Evolutionary conservation across 2,329 filamentous ascomycete genomes (phyloP), one percentile per base, ranked within the genome.

Genomic region (Colletotrichum liaoningense): DNA sequence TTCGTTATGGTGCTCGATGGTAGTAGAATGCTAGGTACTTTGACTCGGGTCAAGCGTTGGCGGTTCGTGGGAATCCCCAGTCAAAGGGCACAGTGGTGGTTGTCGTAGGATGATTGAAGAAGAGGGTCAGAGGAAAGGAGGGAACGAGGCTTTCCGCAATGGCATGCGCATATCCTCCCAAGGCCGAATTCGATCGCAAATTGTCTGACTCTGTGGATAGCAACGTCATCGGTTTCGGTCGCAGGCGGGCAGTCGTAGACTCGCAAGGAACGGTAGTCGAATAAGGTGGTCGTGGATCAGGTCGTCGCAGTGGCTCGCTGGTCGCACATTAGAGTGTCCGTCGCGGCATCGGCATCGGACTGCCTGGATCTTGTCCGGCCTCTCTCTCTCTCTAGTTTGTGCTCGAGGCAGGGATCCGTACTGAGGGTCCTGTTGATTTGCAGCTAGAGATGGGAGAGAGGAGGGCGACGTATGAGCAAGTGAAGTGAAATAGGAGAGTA

Each of bases 171-270:
- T 62, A 35, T n/a, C 46, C 46, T 67, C 22, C 38, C 35, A 55
- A 58, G 42, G 22, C 49, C 62, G 42, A 33, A 35, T 38, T 67
- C 38, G 62, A 57, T 49, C 19, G 19, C 42, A 49, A 49, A n/a
- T 49, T 49, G 42, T 49, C 19, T 22, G 8, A n/a, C 56, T 30
- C 14, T 55, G 55, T 71, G 63, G 56, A 71, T 67, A 26, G 63
- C 46, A 71, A 49, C 46, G 68, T 67, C 63, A 71, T 71, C 63
- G 63, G 68, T 67, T 35, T 67, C 46, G 56, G 46, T 67, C 63
- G 46, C 38, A 28, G 54, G 12, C 16, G 22, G 26, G 54, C 14
- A 42, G 38, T 42, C 38, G 38, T 42, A 35, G 11, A 35, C 33
- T 35, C 33, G 33, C 12, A 35, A 12, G 33, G 33, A 12, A 35